Evolutionary conservation across 352 stramenopile species (phyloP), one percentile per base, ranked within the genome.

Genomic region (Phytophthora ramorum): DNA sequence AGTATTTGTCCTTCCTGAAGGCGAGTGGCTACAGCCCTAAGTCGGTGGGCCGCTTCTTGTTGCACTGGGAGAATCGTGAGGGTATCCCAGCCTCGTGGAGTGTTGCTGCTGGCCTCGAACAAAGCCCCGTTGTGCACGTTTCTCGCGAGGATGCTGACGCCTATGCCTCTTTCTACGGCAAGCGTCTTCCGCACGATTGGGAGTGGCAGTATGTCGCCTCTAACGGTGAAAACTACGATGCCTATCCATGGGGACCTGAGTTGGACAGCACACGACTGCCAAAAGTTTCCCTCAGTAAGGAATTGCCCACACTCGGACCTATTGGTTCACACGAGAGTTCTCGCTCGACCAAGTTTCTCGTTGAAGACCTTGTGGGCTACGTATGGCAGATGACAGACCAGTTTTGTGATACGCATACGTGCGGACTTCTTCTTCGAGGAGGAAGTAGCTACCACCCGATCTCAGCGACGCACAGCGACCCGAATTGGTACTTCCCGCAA

Each of bases 331-430:
- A 89, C 49, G 40, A 78, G 3, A 66, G 14, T 1, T 83, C 85
- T 28, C 73, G 75, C 12, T 90, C 83, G 4, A 68, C 55, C 0
- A 66, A 57, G 9, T 85, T 85, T 7, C 73, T 74, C 0, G 83
- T 95, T 13, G 68, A 94, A 63, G 89, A 95, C 49, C 75, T 96
- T 9, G 78, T 93, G 3, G 89, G 87, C 0, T 85, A 90, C 57
- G 77, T 96, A 19, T 96, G 87, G 86, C 86, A 96, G 53, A 94
- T 94, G 85, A 96, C 89, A 5, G 86, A 95, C 50, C 60, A 83
- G 47, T 96, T 95, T 54, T 93, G 85, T 46, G 89, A 96, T 52
- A 57, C 57, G 2, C 89, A 93, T 66, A 95, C 87, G 37, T 94
- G 88, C 59, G 84, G 86, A 0, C n/a, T 91, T 58, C 61, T 96